These are phyloP conservation scores for Yamadazyma nakazawae DNA, from an alignment of 805 yeast species.

Conservation along the genomic window DNA sequence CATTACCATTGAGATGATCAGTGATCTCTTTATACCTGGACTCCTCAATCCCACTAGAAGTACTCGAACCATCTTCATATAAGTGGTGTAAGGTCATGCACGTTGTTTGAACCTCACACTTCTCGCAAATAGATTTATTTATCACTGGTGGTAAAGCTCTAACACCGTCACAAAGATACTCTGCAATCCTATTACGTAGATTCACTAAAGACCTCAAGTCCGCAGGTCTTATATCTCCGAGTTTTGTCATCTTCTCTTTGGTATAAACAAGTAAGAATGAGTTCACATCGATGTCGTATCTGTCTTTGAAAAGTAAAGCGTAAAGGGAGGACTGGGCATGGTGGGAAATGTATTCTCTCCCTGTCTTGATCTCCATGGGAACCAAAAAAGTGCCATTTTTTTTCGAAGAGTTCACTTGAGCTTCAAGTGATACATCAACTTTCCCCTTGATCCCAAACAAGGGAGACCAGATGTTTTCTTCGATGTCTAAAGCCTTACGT, in stretches of 20 bases:
- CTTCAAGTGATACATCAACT: conserved; percentile 82
- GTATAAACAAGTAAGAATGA: conserved; percentile 75
- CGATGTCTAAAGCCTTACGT: conserved; percentile 71
- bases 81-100: conserved; percentile 68
- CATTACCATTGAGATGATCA: conserved; percentile 40
- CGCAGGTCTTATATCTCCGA: conserved; percentile 48
- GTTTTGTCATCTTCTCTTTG: conserved; percentile 50
- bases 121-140: conserved; percentile 53
- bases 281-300: conserved; percentile 67
- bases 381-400: conserved; percentile 41
- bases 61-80: conserved; percentile 55
- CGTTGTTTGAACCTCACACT: conserved; percentile 51
- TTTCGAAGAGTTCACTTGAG: conserved; percentile 33
- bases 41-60: conserved; percentile 47
- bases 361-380: conserved; percentile 92
- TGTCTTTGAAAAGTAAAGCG: conserved; percentile 71
- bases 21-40: conserved; percentile 50
- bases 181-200: conserved; percentile 68
- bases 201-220: conserved; percentile 70
- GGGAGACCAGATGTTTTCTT: conserved; percentile 91
- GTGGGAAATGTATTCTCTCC: conserved; percentile 63
- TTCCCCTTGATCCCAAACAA: conserved; percentile 85
- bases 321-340: conserved; percentile 86
- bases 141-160: conserved; percentile 53
- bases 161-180: conserved; percentile 49